Evolutionary conservation across 495 filamentous ascomycete species (phyloP).

Genomic region (Xanthoparmelia taractica): DNA sequence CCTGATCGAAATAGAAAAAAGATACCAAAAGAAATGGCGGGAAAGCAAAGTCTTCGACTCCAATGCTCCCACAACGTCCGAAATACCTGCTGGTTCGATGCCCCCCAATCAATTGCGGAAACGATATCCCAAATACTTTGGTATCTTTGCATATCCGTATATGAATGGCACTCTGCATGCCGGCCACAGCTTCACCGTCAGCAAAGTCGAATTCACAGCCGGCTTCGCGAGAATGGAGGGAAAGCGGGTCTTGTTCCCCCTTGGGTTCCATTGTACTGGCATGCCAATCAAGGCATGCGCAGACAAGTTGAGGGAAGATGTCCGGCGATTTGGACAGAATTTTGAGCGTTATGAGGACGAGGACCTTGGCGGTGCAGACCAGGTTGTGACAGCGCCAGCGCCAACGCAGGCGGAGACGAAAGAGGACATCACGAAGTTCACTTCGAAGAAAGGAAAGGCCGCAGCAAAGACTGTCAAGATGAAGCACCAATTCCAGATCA

Average conservation of each 20-base stretch:
- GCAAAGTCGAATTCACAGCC: conserved; percentile 83
- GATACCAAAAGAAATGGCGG: conserved; percentile 83
- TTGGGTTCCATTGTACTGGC: conserved; percentile 93
- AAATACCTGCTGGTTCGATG: conserved; percentile 64
- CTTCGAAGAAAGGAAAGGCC: conserved; percentile 89
- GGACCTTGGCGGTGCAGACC: conserved; percentile 37
- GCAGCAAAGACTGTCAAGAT: conserved; percentile 83
- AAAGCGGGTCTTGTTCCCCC: conserved; percentile 75
- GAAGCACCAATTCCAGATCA: conserved; percentile 86
- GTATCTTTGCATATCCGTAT: conserved; percentile 89
- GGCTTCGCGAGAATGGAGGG: conserved; percentile 86
- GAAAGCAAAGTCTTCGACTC: conserved; percentile 71
- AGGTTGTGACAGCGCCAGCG: conserved; percentile 35
- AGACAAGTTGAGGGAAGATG: conserved; percentile 85
- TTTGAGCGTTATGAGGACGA: conserved; percentile 70
- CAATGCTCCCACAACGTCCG: conserved; percentile 67
- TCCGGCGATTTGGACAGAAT: conserved; percentile 78
- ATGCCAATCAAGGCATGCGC: conserved; percentile 98
- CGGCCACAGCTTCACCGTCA: conserved; percentile 82
- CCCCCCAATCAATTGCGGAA: conserved; percentile 64
- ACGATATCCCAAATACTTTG: conserved; percentile 85
- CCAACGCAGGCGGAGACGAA: conserved; percentile 52
- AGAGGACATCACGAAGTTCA: conserved; percentile 84
- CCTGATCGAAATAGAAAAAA: conserved; percentile 81
- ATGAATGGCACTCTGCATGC: conserved; percentile 95